These are phyloP conservation scores for Epichloe aotearoae DNA, from an alignment of 2,329 filamentous ascomycete species.

Conservation along the genomic window DNA sequence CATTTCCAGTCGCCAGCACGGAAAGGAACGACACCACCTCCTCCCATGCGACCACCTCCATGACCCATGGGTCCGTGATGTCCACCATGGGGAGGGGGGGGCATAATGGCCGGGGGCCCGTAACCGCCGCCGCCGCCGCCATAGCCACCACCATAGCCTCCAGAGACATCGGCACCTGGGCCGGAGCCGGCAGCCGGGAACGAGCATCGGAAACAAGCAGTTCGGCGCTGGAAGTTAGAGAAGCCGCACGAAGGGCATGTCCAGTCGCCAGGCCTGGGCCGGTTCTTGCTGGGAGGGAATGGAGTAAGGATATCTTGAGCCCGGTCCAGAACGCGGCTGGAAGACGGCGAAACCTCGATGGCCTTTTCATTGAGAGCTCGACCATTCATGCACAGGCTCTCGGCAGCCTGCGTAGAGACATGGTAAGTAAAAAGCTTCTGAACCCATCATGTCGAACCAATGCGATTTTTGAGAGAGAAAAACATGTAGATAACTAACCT, in stretches of 20 bases:
- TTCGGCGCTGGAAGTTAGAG: conserved; percentile 97
- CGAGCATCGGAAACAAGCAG: conserved; percentile 96
- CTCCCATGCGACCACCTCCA: conserved; percentile 59
- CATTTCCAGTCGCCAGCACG: conserved; percentile 98
- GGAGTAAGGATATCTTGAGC: conserved; percentile 92
- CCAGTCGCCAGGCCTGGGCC: conserved; percentile 94
- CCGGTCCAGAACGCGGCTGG: conserved; percentile 89
- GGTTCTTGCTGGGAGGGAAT: conserved; percentile 97
- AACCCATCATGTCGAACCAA: too few species aligned
- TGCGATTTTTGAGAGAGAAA: background rate
- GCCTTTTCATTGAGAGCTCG: conserved; percentile 97
- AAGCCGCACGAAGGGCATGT: conserved; percentile 98
- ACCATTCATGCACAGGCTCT: conserved; percentile 98
- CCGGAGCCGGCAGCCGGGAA: conserved; percentile 87
- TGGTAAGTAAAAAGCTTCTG: background rate
- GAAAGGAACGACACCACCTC: conserved; percentile 84
- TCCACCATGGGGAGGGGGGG: conserved; percentile 61
- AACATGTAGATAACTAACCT: conserved; percentile 47
- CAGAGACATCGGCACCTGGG: conserved; percentile 49
- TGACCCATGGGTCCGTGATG: conserved; percentile 43
- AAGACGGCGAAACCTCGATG: conserved; percentile 95
- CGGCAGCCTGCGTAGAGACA: conserved; percentile 55
- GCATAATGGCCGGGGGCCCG: conserved; percentile 72
- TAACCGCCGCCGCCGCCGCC: conserved; percentile 48
- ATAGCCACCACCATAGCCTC: conserved; percentile 43